Evolutionary conservation across 768 basidiomycete species (phyloP), one percentile per base, ranked within the genome.

Genomic region (Collybia sp.): DNA sequence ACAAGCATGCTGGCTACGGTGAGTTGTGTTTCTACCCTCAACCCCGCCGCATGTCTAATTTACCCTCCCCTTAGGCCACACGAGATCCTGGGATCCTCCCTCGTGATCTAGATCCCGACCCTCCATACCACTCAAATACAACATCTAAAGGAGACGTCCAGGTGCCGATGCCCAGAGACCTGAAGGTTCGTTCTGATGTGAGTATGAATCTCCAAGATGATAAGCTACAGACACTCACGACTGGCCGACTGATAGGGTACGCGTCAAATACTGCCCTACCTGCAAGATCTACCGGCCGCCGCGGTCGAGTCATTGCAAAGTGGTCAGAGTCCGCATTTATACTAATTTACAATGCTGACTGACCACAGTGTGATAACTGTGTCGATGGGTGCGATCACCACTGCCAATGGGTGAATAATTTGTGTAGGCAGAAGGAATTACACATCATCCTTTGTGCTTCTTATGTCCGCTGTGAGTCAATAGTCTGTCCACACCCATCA

Each of bases 361-460:
- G 31, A 16, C 5, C 19, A 43, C 53, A 94, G 88, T 99, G 95
- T 60, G 92, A 96, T 56, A 98, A 98, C 60, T 99, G 95, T 58
- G 92, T 97, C 12, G 94, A 97, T 53, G 85, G 85, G 9, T 97
- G 94, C 53, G 93, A 95, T 62, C 89, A 94, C 59, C 91, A 92
- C 59, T 89, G 85, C 51, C 84, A 85, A 59, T 88, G 85, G 87
- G 81, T 99, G 15, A 96, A 97, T 62, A 96, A 93, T 60, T n/a
- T 98, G 96, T 61, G 78, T 99, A 34, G 96, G 96, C 6, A 80
- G 91, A 34, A 83, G 93, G 38, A 98, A 97, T 62, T 98, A 99
- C 62, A 87, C 91, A 13, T 76, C 83, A n/a, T 99, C 98, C 67
- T 83, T 95, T 51, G 81, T 79, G 0, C 81, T 94, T 53, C 72